phyloP scores from a whole-genome alignment of 257 asterid genomes.

The Craterostigma plantagineum region DNA sequence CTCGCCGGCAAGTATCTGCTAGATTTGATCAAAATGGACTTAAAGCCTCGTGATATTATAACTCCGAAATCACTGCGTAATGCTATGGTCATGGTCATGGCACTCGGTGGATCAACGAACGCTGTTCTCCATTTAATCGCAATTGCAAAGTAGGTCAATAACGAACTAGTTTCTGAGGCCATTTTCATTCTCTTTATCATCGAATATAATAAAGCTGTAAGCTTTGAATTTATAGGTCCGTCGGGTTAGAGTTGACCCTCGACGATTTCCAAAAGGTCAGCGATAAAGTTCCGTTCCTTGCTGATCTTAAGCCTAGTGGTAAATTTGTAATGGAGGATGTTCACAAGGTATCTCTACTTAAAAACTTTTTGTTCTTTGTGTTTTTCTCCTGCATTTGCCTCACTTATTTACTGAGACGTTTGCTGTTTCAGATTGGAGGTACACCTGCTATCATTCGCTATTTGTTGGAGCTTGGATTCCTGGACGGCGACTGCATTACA shows the following conservation, averaged over 20 bases:
- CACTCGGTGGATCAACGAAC: slow-evolving; percentile 96
- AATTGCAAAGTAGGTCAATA: slow-evolving; percentile 53
- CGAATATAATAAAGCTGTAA: too few relatives aligned
- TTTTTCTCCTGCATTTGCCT: slow-evolving; percentile 5
- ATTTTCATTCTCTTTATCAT: too few relatives aligned
- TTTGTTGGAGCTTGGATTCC: slow-evolving; percentile 57
- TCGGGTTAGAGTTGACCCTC: slow-evolving; percentile 68
- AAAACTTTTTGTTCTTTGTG: slow-evolving; percentile 1
- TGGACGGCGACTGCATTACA: slow-evolving; percentile 83
- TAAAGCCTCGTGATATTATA: slow-evolving; percentile 86
- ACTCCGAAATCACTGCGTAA: slow-evolving; percentile 62
- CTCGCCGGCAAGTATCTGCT: slow-evolving; percentile 83
- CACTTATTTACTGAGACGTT: slow-evolving; percentile 3
- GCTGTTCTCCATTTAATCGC: slow-evolving; percentile 98
- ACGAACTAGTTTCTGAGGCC: too few relatives aligned
- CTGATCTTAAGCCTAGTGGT: slow-evolving; percentile 99
- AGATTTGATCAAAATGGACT: slow-evolving; percentile 76
- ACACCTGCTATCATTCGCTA: slow-evolving; percentile 73
- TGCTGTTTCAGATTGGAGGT: slow-evolving; percentile 64
- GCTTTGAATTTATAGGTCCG: slow-evolving; percentile 45
- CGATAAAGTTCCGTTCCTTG: slow-evolving; percentile 83
- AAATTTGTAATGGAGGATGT: slow-evolving; percentile 96
- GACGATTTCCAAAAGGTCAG: slow-evolving; percentile 95
- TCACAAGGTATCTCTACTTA: slow-evolving; percentile 45
- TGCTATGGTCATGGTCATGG: slow-evolving; percentile 95